Conservation (phyloP, 169 alveolate genomes). For the Plasmodium coatneyi region DNA sequence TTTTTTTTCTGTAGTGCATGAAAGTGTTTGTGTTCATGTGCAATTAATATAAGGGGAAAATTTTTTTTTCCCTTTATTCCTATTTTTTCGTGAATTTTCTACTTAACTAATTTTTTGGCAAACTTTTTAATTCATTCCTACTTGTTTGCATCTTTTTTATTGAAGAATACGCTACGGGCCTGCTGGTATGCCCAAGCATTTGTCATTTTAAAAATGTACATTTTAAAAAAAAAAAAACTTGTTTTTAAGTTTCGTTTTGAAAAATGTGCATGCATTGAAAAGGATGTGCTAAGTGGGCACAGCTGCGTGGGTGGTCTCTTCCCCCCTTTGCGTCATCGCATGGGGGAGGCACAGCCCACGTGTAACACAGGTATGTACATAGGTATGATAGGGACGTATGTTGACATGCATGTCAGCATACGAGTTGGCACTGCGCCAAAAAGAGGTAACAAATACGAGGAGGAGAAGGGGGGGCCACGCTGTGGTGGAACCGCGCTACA, state of each 20-base stretch:
- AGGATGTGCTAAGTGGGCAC: background rate
- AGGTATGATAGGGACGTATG: background rate
- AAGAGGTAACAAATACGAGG: background rate
- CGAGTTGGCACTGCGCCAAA: background rate
- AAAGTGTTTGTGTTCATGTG: too few relatives aligned
- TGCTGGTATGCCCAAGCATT: background rate
- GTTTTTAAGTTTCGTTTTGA: background rate
- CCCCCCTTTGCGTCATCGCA: constrained; percentile 8
- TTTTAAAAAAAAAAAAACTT: background rate
- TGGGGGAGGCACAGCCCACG: background rate
- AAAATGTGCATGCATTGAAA: background rate
- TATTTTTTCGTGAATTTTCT: too few relatives aligned
- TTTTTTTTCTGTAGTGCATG: too few relatives aligned
- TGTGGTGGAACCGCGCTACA: too few relatives aligned
- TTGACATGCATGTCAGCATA: background rate
- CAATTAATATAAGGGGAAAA: too few relatives aligned
- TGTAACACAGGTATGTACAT: background rate
- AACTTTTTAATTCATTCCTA: too few relatives aligned
- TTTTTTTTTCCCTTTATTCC: too few relatives aligned
- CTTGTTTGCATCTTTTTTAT: too few relatives aligned
- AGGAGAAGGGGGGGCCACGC: background rate
- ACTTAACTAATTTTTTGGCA: too few relatives aligned
- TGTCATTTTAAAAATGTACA: background rate
- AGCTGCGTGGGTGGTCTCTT: background rate
- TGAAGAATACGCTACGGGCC: background rate